Percentiles rank a stretch among this genome's conserved stretches.
Conservation (phyloP, 2,329 filamentous ascomycete genomes). For the Akanthomyces lecanii region DNA sequence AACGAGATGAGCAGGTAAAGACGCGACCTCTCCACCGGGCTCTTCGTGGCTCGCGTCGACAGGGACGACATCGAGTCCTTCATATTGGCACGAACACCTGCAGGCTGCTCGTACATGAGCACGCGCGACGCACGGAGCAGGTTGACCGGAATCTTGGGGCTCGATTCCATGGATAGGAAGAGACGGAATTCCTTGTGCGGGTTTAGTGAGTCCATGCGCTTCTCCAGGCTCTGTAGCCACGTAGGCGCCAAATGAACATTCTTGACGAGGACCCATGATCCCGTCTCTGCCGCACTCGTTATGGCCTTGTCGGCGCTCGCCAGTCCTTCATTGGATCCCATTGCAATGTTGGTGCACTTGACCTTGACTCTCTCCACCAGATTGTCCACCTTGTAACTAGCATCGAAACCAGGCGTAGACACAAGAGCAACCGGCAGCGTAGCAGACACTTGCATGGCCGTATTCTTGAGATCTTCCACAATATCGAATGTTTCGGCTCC, state of each 20-base stretch:
- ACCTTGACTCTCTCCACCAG: conserved; percentile 80
- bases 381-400: conserved; percentile 97
- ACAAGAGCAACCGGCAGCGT: conserved; percentile 85
- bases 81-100: conserved; percentile 96
- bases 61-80: conserved; percentile 90
- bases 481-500: conserved; percentile 77
- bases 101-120: conserved; percentile 96
- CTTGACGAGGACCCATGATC: conserved; percentile 96
- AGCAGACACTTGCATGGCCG: conserved; percentile 78
- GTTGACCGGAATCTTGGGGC: conserved; percentile 94
- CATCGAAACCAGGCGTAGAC: conserved; percentile 94
- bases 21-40: conserved; percentile 84
- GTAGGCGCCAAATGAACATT: conserved; percentile 95
- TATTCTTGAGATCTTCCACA: conserved; percentile 78
- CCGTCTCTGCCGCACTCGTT: conserved; percentile 82
- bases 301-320: conserved; percentile 94
- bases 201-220: conserved; percentile 91
- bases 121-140: conserved; percentile 88
- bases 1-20: conserved; percentile 90
- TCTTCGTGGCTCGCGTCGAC: conserved; percentile 68
- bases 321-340: conserved; percentile 95
- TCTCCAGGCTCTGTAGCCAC: conserved; percentile 96
- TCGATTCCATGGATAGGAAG: conserved; percentile 97
- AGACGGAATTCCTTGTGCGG: conserved; percentile 89
- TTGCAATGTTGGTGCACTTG: conserved; percentile 93